Conservation (phyloP, 805 yeast species). For the Pichia cabralensis region DNA sequence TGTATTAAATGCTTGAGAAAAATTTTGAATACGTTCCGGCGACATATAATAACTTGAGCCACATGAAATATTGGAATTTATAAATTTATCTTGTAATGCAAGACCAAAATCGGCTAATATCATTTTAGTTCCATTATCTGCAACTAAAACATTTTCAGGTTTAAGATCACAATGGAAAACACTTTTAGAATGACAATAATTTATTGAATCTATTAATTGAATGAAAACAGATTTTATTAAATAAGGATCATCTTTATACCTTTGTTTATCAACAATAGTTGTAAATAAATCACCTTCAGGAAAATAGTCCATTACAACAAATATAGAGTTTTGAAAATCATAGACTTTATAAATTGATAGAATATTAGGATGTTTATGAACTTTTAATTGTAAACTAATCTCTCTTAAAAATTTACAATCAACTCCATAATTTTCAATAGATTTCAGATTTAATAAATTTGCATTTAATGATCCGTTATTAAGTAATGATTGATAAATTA, state of each 20-base stretch:
- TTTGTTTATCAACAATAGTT: conserved; percentile 67
- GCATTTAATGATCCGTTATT: conserved; percentile 21
- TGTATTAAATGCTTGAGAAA: conserved; percentile 29
- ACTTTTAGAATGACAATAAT: conserved; percentile 73
- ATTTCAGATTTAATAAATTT: conserved; percentile 27
- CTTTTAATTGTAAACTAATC: conserved; percentile 60
- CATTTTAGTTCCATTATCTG: conserved; percentile 42
- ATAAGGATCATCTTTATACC: conserved; percentile 43
- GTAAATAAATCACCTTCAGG: conserved; percentile 81
- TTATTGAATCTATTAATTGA: conserved; percentile 76
- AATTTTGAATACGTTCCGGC: conserved; percentile 56
- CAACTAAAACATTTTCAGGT: conserved; percentile 84
- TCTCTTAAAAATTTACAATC: conserved; percentile 45
- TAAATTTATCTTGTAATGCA: conserved; percentile 49
- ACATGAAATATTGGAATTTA: conserved; percentile 66
- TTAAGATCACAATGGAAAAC: conserved; percentile 90
- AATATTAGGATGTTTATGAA: conserved; percentile 72
- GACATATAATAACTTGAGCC: conserved; percentile 92
- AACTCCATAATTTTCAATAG: conserved; percentile 26
- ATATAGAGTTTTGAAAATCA: conserved; percentile 46
- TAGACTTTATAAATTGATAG: conserved; percentile 67
- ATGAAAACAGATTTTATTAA: conserved; percentile 48
- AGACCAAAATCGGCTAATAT: conserved; percentile 85
- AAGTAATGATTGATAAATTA: conserved; percentile 16
- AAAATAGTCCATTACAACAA: conserved; percentile 79